Percentiles rank a stretch among this genome's conserved stretches.
Conservation (phyloP, 2,329 filamentous ascomycete species). For the Colletotrichum sidae region DNA sequence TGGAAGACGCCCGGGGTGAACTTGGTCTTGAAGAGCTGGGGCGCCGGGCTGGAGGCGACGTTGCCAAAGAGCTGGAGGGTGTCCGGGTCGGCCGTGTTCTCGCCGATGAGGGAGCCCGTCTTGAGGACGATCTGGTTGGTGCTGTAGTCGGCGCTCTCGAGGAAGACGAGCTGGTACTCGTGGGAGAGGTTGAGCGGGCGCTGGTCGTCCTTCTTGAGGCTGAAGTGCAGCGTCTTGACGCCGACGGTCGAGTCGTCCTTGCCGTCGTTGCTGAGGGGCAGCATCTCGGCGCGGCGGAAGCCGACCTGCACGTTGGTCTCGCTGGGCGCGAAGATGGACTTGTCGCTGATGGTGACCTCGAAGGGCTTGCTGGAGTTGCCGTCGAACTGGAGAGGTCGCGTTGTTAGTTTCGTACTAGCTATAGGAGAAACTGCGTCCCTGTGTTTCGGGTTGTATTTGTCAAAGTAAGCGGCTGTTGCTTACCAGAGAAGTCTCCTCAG, state of each 20-base stretch:
- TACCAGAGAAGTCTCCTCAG: conserved; percentile 54
- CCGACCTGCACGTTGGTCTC: conserved; percentile 63
- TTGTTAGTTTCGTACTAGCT: background rate
- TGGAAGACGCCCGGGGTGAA: conserved; percentile 66
- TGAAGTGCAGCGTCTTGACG: conserved; percentile 72
- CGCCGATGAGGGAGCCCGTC: conserved; percentile 63
- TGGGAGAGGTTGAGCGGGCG: conserved; percentile 69
- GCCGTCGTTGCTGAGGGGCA: conserved; percentile 61
- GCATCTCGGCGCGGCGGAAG: conserved; percentile 70
- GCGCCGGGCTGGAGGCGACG: conserved; percentile 58
- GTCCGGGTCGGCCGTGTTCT: conserved; percentile 49
- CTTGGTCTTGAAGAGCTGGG: conserved; percentile 61
- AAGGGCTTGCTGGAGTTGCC: conserved; percentile 54
- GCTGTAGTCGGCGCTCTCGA: conserved; percentile 59
- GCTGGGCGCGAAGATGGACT: conserved; percentile 68
- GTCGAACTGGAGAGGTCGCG: conserved; percentile 52
- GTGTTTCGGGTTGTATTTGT: background rate
- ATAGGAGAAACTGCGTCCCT: too few relatives aligned
- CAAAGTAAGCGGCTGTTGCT: conserved; percentile 10
- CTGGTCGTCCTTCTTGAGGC: conserved; percentile 62
- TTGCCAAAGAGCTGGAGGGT: conserved; percentile 60
- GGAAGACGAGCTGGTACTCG: conserved; percentile 69
- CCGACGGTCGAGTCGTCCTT: conserved; percentile 64
- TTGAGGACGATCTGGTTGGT: conserved; percentile 67
- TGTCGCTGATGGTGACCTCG: conserved; percentile 67